Evolutionary conservation across 2,329 filamentous ascomycete species (phyloP), one percentile per base, ranked within the genome.

Genomic region (Trichoderma harzianum): DNA sequence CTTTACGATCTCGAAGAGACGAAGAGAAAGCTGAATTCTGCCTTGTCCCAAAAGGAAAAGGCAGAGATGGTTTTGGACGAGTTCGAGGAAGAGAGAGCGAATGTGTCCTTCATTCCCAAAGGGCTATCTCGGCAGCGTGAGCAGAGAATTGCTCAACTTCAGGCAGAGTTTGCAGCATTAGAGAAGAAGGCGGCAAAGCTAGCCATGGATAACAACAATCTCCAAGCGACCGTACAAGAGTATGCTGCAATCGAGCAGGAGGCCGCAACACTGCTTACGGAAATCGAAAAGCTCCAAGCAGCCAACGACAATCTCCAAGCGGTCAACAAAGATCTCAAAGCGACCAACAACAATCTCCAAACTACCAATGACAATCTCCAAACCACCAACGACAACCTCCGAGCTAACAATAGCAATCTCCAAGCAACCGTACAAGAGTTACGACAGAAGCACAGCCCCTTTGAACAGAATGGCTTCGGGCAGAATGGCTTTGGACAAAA

Each of bases 31-130:
- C 80, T 87, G 21, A 82, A 89, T 47, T 84, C 88, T 66, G 88
- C 89, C 0, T 73, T 85, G 8, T 78, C 82, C 1, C 85, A 90
- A 70, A 89, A 88, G 75, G 83, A 88, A 26, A 85, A 86, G 34
- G 89, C 89, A 2, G 87, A 90, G 75, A 82, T 81, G 7, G 86
- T 91, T 72, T 82, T 91, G 18, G 86, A 90, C 75, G 89, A 91
- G 76, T 84, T 94, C 28, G 91, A 93, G 73, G 91, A 93, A 69
- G 92, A 94, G 76, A 89, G 94, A 86, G 87, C 91, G 26, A 91
- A 95, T 81, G 94, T 94, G 76, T 95, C 92, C 0, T 87, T 94
- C 47, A 89, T 89, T 68, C 92, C 91, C 14, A 94, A 92, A 78
- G 92, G 91, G 2, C 84, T 93, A 10, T 92, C 89, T 67, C 88